A percentile compares a stretch with the other conserved stretches of the same genome.
Conservation (phyloP, 2,329 filamentous ascomycete species). For the Pestalotiopsis fici region DNA sequence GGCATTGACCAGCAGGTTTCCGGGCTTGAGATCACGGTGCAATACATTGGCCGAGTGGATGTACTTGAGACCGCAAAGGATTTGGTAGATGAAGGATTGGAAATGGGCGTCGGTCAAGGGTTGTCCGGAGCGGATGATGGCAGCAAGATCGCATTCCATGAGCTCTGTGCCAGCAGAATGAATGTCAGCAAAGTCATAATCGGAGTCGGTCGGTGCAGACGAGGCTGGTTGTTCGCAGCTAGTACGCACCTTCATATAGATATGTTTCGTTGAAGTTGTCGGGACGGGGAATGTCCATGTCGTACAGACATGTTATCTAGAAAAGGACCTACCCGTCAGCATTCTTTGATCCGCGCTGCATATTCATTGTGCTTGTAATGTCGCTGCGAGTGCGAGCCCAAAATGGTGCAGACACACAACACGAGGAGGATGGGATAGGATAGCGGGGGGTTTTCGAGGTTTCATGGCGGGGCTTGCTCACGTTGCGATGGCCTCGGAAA, state of each 20-base stretch:
- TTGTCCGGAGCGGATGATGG: slow-evolving; percentile 96
- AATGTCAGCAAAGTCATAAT: slow-evolving; percentile 14
- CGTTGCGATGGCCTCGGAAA: slow-evolving; percentile 87
- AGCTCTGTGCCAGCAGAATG: slow-evolving; percentile 66
- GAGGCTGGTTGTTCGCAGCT: too few relatives aligned
- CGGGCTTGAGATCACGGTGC: slow-evolving; percentile 95
- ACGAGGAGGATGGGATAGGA: too few relatives aligned
- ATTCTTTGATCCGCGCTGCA: neutral
- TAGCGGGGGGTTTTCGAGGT: neutral
- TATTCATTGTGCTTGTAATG: neutral
- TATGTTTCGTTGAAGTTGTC: slow-evolving; percentile 99
- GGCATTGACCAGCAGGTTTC: slow-evolving; percentile 95
- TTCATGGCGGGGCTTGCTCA: slow-evolving; percentile 42
- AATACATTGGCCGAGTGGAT: slow-evolving; percentile 98
- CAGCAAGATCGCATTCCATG: slow-evolving; percentile 98
- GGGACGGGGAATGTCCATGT: slow-evolving; percentile 98
- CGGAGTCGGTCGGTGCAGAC: neutral
- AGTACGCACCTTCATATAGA: slow-evolving; percentile 81
- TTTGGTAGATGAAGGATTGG: slow-evolving; percentile 99
- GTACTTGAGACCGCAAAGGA: slow-evolving; percentile 97
- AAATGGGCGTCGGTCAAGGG: slow-evolving; percentile 98
- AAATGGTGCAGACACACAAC: neutral
- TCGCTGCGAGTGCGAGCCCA: neutral
- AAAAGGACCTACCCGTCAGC: slow-evolving; percentile 34
- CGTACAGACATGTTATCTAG: slow-evolving; percentile 97